Evolutionary conservation across 2,329 filamentous ascomycete species (phyloP).

Genomic region (Chaetomium sp.): DNA sequence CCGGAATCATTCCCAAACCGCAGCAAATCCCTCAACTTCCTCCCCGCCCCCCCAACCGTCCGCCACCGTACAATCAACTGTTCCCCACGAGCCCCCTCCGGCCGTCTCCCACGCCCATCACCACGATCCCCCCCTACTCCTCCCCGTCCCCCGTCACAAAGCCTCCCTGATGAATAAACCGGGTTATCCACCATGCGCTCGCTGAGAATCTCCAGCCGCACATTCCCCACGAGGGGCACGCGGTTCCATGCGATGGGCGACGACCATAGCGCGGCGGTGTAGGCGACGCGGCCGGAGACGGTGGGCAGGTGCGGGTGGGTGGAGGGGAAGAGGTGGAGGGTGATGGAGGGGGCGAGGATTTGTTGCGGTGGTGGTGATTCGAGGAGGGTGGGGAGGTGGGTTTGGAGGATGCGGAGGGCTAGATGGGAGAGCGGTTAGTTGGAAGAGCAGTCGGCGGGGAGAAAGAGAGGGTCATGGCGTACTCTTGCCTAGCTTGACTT

Average conservation of each 20-base stretch:
- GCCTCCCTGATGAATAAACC: neutral
- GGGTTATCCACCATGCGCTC: conserved; percentile 68
- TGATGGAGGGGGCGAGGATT: conserved; percentile 68
- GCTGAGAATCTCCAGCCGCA: conserved; percentile 77
- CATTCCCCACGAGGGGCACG: conserved; percentile 83
- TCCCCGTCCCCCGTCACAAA: neutral
- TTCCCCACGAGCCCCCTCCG: conserved; percentile 55
- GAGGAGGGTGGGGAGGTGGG: conserved; percentile 59
- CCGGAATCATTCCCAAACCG: conserved; percentile 18
- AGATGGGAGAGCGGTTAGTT: conserved; percentile 2
- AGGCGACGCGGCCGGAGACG: conserved; percentile 85
- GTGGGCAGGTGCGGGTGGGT: conserved; percentile 84
- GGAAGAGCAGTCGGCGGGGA: neutral
- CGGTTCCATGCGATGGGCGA: conserved; percentile 94
- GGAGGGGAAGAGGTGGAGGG: conserved; percentile 62
- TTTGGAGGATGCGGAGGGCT: conserved; percentile 61
- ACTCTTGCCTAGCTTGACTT: conserved; percentile 59
- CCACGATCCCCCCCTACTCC: no score
- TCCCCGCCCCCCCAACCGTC: conserved; percentile 52
- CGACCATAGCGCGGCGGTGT: conserved; percentile 91
- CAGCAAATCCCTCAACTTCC: conserved; percentile 23
- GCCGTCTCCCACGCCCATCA: neutral
- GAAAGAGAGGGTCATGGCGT: conserved; percentile 22
- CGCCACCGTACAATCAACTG: conserved; percentile 90
- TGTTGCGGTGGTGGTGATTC: conserved; percentile 64